These are phyloP conservation scores for Mariannaea sp. DNA, from an alignment of 2,329 filamentous ascomycete species.

Conservation along the genomic window DNA sequence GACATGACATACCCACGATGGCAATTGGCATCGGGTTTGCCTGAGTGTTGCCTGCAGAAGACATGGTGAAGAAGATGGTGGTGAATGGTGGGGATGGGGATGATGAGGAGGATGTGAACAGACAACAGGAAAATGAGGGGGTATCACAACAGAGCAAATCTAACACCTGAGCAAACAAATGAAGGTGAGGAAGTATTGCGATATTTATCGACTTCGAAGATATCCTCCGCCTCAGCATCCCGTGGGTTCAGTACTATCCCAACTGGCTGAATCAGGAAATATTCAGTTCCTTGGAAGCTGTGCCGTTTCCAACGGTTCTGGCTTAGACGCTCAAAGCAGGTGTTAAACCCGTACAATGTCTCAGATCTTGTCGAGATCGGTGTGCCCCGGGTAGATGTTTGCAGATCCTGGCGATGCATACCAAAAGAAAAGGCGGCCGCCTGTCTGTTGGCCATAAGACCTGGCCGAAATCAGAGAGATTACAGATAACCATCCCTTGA, in stretches of 20 bases:
- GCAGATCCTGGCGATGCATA: neutral
- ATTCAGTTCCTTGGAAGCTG: neutral
- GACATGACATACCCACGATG: constrained; percentile 54
- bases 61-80: neutral
- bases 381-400: neutral
- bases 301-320: neutral
- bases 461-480: neutral
- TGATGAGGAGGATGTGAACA: too few species aligned
- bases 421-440: neutral
- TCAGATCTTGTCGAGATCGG: neutral
- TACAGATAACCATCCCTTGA: neutral
- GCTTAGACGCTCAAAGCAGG: neutral
- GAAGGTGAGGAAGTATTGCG: constrained; percentile 5
- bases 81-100: too few species aligned
- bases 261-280: neutral
- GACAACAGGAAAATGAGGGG: too few species aligned
- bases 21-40: constrained; percentile 48
- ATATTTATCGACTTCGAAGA: constrained; percentile 4
- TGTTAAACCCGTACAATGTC: constrained; percentile 2
- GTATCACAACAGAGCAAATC: neutral
- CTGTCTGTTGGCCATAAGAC: neutral
- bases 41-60: neutral
- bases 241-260: neutral
- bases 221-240: neutral
- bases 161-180: too few species aligned